Evolutionary conservation across 176 grass and related monocot genomes (phyloP).

Genomic region (Oryza meyeriana): DNA sequence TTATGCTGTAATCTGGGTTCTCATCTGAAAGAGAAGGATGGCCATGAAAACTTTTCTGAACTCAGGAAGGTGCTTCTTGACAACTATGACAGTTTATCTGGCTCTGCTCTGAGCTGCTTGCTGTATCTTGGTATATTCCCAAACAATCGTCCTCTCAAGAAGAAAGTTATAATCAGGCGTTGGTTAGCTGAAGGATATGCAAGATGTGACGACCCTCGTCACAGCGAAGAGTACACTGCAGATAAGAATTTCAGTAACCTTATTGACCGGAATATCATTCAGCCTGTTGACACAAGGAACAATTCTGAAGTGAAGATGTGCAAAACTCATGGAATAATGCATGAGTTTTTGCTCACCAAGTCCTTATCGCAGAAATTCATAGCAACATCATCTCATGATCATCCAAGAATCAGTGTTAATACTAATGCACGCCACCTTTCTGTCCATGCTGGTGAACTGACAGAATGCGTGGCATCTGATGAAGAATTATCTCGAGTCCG

Average conservation of each 20-base stretch:
- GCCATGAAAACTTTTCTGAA: not conserved
- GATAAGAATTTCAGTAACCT: conserved; percentile 19
- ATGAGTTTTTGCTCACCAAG: conserved; percentile 25
- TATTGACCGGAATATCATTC: conserved; percentile 12
- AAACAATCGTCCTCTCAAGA: conserved; percentile 8
- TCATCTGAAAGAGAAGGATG: conserved; percentile 25
- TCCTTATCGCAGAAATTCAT: conserved; percentile 22
- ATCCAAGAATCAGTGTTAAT: not conserved
- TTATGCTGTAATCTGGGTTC: conserved; percentile 25
- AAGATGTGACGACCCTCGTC: not conserved
- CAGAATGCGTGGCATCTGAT: not conserved
- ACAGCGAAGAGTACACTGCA: conserved; percentile 15
- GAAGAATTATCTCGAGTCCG: conserved; percentile 29
- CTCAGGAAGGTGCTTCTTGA: conserved; percentile 22
- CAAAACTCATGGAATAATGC: conserved; percentile 35
- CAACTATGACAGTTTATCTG: conserved; percentile 26
- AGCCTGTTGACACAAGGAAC: not conserved
- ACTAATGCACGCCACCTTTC: conserved; percentile 18
- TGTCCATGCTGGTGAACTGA: conserved; percentile 4
- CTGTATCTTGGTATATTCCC: conserved; percentile 31
- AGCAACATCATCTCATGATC: not conserved
- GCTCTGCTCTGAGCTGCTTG: conserved; percentile 7
- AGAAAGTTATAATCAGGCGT: conserved; percentile 20
- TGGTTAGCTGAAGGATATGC: conserved; percentile 46
- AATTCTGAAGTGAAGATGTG: conserved; percentile 28